These are phyloP conservation scores for Atkinsonella hypoxylon DNA, from an alignment of 2,329 filamentous ascomycete genomes.

Conservation along the genomic window DNA sequence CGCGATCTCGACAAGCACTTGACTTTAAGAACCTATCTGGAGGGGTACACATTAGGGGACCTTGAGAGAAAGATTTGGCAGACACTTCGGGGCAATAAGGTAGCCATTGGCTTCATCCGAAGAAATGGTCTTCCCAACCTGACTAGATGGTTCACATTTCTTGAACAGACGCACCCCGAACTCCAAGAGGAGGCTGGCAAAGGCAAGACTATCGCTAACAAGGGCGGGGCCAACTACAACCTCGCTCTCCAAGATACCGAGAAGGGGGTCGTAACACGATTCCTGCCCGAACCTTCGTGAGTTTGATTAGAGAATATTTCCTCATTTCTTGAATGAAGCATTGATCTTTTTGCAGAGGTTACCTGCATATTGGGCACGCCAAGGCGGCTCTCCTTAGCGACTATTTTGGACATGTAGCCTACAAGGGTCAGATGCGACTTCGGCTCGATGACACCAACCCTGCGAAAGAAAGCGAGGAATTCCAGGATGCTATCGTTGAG, in stretches of 20 bases:
- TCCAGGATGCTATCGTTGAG: conserved; percentile 84
- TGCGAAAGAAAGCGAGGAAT: conserved; percentile 94
- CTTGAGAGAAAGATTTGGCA: conserved; percentile 76
- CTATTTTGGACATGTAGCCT: conserved; percentile 90
- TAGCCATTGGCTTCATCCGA: conserved; percentile 70
- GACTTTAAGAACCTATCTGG: conserved; percentile 73
- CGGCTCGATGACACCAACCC: conserved; percentile 98
- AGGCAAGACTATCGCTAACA: conserved; percentile 61
- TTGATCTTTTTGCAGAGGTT: conserved; percentile 41
- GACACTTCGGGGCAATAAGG: conserved; percentile 70
- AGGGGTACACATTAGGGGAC: conserved; percentile 66
- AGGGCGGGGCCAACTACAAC: conserved; percentile 78
- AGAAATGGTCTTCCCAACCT: conserved; percentile 67
- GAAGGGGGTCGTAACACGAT: conserved; percentile 81
- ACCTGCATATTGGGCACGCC: conserved; percentile 90
- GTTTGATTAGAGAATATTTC: conserved; percentile 16
- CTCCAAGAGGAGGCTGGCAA: conserved; percentile 55
- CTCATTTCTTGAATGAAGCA: neutral
- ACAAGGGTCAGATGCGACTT: conserved; percentile 80
- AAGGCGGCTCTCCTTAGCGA: conserved; percentile 91
- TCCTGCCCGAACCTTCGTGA: conserved; percentile 85
- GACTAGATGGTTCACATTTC: conserved; percentile 74
- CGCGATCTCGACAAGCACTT: conserved; percentile 76
- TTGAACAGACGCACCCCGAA: conserved; percentile 73
- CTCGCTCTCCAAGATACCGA: conserved; percentile 76